Conservation (phyloP, 768 basidiomycete genomes). For the Trametes punicea region DNA sequence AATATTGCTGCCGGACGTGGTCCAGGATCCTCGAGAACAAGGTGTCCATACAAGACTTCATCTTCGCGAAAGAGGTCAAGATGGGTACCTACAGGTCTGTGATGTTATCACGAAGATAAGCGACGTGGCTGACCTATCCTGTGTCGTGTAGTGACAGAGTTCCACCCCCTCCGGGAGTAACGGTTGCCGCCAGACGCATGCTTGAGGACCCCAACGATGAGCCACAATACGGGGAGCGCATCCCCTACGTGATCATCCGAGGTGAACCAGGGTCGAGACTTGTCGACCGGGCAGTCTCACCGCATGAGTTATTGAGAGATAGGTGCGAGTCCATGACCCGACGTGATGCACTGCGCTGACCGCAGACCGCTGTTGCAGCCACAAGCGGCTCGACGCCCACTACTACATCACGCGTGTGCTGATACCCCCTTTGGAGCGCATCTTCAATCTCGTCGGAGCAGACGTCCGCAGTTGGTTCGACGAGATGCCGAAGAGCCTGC, state of each 20-base stretch:
- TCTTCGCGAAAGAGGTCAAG: constrained; percentile 90
- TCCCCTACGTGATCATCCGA: constrained; percentile 83
- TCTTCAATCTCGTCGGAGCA: constrained; percentile 89
- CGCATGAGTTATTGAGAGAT: constrained; percentile 63
- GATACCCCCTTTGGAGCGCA: constrained; percentile 85
- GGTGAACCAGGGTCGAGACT: constrained; percentile 62
- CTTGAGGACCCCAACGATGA: constrained; percentile 76
- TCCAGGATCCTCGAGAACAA: constrained; percentile 76
- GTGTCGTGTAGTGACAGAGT: constrained; percentile 62
- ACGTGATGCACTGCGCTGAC: background rate
- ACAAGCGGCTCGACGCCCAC: constrained; percentile 72
- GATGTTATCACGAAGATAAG: background rate
- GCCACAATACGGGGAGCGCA: constrained; percentile 88
- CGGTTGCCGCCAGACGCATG: constrained; percentile 76
- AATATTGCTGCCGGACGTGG: constrained; percentile 85
- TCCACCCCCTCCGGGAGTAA: constrained; percentile 88
- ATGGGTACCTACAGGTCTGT: constrained; percentile 89
- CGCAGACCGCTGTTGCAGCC: constrained; percentile 35
- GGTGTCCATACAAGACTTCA: constrained; percentile 87
- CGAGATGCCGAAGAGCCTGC: constrained; percentile 71
- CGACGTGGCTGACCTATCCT: background rate
- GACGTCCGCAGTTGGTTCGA: constrained; percentile 85
- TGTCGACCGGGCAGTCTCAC: constrained; percentile 73
- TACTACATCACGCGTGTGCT: constrained; percentile 89
- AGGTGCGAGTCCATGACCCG: constrained; percentile 37